Percentiles rank a stretch among this genome's conserved stretches.
These are phyloP conservation scores for Magnusiomyces sp. DNA, from an alignment of 1,139 yeast genomes.

Conservation along the genomic window DNA sequence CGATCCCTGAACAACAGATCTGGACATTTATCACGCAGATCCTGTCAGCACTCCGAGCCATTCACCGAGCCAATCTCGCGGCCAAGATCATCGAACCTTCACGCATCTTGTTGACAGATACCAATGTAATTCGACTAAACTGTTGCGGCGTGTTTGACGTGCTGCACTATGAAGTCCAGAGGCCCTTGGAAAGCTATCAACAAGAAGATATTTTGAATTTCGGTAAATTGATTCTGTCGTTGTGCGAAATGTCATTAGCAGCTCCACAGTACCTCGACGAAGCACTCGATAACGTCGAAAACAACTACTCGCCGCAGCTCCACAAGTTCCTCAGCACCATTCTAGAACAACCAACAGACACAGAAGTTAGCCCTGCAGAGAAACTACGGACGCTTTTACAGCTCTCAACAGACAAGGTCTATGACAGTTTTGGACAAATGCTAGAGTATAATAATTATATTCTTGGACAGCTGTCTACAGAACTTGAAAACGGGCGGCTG, in stretches of 20 bases:
- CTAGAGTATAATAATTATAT: conserved; percentile 53
- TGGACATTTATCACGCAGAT: conserved; percentile 77
- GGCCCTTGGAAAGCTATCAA: conserved; percentile 34
- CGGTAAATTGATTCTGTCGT: conserved; percentile 51
- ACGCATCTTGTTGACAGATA: conserved; percentile 63
- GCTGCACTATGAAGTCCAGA: conserved; percentile 34
- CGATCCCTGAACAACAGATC: conserved; percentile 51
- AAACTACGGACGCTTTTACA: conserved; percentile 13
- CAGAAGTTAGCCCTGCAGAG: neutral
- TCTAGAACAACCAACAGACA: conserved; percentile 5
- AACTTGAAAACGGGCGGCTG: conserved; percentile 80
- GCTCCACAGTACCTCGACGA: conserved; percentile 21
- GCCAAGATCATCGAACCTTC: conserved; percentile 57
- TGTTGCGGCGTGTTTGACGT: conserved; percentile 70
- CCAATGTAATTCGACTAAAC: conserved; percentile 62
- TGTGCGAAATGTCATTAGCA: conserved; percentile 35
- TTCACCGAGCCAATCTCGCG: conserved; percentile 56
- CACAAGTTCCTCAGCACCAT: conserved; percentile 17
- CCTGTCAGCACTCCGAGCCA: conserved; percentile 51
- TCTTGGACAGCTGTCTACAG: conserved; percentile 60
- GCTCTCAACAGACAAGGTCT: conserved; percentile 20
- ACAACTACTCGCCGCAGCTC: conserved; percentile 16
- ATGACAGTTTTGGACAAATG: conserved; percentile 40
- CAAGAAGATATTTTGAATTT: conserved; percentile 46
- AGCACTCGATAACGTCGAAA: conserved; percentile 20